These are phyloP conservation scores for Hymenoscyphus salicellus DNA, from an alignment of 2,329 filamentous ascomycete species.

Conservation along the genomic window DNA sequence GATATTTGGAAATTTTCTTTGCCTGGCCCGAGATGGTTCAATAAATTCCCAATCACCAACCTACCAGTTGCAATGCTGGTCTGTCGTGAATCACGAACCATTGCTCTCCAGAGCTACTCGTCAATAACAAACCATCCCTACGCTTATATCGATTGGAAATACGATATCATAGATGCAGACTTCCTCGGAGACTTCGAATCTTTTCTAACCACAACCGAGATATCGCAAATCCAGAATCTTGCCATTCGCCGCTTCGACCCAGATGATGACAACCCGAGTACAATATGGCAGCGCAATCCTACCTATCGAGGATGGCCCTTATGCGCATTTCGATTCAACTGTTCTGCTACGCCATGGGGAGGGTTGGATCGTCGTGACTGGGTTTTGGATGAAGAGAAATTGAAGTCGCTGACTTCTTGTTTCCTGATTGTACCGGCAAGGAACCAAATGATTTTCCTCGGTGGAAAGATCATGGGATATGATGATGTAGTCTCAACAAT, in stretches of 20 bases:
- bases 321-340: slow-evolving; percentile 9
- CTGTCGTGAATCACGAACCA: slow-evolving; percentile 1
- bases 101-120: slow-evolving; percentile 4
- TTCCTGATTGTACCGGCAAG: background rate
- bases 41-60: background rate
- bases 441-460: no score
- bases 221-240: slow-evolving; percentile 5
- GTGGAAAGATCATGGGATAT: no score
- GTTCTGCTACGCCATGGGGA: background rate
- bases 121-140: background rate
- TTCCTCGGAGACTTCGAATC: background rate
- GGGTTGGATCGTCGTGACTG: background rate
- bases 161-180: slow-evolving; percentile 6
- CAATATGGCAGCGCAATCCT: slow-evolving; percentile 9
- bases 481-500: no score
- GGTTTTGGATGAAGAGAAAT: slow-evolving; percentile 2
- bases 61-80: background rate
- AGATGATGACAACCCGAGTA: slow-evolving; percentile 5
- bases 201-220: background rate
- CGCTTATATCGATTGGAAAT: slow-evolving; percentile 6
- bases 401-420: slow-evolving; percentile 3
- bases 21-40: slow-evolving; percentile 6
- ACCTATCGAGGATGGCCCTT: slow-evolving; percentile 7
- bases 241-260: slow-evolving; percentile 5
- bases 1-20: background rate